Evolutionary conservation across 2,329 filamentous ascomycete genomes (phyloP).

Genomic region (Huntiella omanensis): DNA sequence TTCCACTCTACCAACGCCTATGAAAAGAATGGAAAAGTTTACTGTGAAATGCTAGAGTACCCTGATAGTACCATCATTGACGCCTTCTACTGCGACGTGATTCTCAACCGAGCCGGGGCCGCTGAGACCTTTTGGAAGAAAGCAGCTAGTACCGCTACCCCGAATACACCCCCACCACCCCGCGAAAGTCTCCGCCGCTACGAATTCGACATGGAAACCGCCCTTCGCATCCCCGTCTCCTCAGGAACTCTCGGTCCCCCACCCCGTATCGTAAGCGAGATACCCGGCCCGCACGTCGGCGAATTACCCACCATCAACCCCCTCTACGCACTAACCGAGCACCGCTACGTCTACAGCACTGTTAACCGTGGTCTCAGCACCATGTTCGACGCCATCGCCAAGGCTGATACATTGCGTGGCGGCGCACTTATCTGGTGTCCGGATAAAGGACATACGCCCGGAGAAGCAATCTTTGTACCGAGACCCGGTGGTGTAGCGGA

Average conservation of each 20-base stretch:
- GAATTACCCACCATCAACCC: constrained; percentile 53
- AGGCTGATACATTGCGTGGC: constrained; percentile 41
- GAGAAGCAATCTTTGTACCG: constrained; percentile 50
- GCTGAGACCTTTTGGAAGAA: constrained; percentile 25
- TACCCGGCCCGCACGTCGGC: constrained; percentile 33
- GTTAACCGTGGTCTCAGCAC: constrained; percentile 37
- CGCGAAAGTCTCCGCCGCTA: constrained; percentile 23
- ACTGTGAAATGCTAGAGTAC: constrained; percentile 48
- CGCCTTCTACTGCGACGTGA: constrained; percentile 49
- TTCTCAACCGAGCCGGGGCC: constrained; percentile 34
- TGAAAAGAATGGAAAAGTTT: constrained; percentile 35
- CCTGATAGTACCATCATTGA: constrained; percentile 45
- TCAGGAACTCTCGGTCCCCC: constrained; percentile 1
- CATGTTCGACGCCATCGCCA: constrained; percentile 43
- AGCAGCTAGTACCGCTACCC: constrained; percentile 19
- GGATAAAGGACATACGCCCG: constrained; percentile 40
- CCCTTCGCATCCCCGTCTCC: background rate
- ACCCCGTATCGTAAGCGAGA: constrained; percentile 21
- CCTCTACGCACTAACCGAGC: constrained; percentile 26
- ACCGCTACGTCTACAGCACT: constrained; percentile 43
- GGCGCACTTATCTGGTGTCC: constrained; percentile 37
- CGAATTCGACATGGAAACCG: constrained; percentile 21
- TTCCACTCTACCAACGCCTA: constrained; percentile 69
- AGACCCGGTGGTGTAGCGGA: constrained; percentile 26
- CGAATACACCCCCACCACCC: constrained; percentile 6